Percentiles rank a stretch among this genome's conserved stretches.
Conservation (phyloP, 805 yeast genomes). For the Alloascoidea africana region DNA sequence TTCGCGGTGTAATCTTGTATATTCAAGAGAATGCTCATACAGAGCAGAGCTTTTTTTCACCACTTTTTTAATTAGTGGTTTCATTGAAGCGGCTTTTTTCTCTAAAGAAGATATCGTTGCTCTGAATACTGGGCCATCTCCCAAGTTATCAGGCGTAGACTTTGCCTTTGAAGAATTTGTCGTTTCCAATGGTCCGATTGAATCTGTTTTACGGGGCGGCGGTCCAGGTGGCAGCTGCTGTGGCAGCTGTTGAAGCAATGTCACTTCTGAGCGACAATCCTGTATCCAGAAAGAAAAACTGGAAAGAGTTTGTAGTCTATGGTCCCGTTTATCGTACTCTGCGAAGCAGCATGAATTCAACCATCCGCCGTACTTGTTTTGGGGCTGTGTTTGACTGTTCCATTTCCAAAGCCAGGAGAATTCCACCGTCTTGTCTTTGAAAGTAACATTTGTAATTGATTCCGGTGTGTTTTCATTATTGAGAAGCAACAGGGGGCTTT, state of each 20-base stretch:
- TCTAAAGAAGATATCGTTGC: conserved; percentile 23
- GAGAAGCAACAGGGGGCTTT: too few relatives aligned
- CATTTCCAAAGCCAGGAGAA: conserved; percentile 19
- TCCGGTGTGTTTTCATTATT: conserved; percentile 4
- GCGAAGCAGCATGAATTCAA: conserved; percentile 22
- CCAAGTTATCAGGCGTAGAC: too few relatives aligned
- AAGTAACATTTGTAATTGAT: neutral
- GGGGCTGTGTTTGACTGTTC: conserved; percentile 11
- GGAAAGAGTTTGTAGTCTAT: conserved; percentile 16
- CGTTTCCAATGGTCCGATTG: conserved; percentile 2
- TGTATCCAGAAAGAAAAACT: conserved; percentile 19
- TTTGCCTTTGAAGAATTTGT: conserved; percentile 1
- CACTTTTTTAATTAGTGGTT: conserved; percentile 18
- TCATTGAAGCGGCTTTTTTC: conserved; percentile 18
- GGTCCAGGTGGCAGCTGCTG: neutral
- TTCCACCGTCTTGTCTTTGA: conserved; percentile 3
- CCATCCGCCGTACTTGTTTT: too few relatives aligned
- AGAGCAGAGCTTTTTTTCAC: conserved; percentile 13
- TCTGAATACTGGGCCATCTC: conserved; percentile 28
- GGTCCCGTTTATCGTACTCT: conserved; percentile 20
- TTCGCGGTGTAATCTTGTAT: neutral
- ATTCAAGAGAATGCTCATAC: neutral
- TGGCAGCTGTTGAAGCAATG: conserved; percentile 2
- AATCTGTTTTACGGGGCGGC: neutral
- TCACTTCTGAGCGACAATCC: conserved; percentile 5